Percentiles rank a stretch among this genome's conserved stretches.
These are phyloP conservation scores for Taphrina communis DNA, from an alignment of 1,139 yeast genomes.

Conservation along the genomic window DNA sequence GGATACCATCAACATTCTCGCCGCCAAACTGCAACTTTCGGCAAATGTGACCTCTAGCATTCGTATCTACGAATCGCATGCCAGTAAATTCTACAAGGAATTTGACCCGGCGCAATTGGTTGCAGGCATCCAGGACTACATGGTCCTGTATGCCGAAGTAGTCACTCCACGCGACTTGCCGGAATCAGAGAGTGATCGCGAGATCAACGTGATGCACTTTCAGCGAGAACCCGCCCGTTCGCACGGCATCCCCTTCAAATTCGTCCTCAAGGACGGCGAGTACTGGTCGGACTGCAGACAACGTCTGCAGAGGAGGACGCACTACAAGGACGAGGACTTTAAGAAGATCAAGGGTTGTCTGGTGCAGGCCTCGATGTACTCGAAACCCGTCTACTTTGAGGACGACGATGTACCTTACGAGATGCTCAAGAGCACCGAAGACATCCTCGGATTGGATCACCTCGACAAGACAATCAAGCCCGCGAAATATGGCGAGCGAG, in stretches of 20 bases:
- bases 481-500: conserved; percentile 43
- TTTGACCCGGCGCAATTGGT: conserved; percentile 48
- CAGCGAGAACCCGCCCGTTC: conserved; percentile 69
- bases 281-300: conserved; percentile 65
- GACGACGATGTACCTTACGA: conserved; percentile 63
- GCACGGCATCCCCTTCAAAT: conserved; percentile 89
- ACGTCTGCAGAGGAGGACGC: conserved; percentile 70
- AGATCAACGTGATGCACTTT: conserved; percentile 71
- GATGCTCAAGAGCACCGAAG: conserved; percentile 57
- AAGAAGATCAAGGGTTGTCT: conserved; percentile 70
- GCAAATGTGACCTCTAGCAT: conserved; percentile 60
- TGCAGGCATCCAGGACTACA: conserved; percentile 47
- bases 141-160: conserved; percentile 50
- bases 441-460: conserved; percentile 77
- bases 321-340: conserved; percentile 79
- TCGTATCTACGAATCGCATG: conserved; percentile 63
- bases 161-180: conserved; percentile 52
- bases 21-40: conserved; percentile 62
- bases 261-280: conserved; percentile 69
- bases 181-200: conserved; percentile 48
- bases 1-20: conserved; percentile 64
- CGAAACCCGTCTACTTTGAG: conserved; percentile 60
- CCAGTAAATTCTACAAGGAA: conserved; percentile 48
- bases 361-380: conserved; percentile 50
- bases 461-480: conserved; percentile 66